Percentiles rank a stretch among this genome's conserved stretches.
Evolutionary conservation across 495 filamentous ascomycete genomes (phyloP).

Genomic region (Aspergillus panamensis): DNA sequence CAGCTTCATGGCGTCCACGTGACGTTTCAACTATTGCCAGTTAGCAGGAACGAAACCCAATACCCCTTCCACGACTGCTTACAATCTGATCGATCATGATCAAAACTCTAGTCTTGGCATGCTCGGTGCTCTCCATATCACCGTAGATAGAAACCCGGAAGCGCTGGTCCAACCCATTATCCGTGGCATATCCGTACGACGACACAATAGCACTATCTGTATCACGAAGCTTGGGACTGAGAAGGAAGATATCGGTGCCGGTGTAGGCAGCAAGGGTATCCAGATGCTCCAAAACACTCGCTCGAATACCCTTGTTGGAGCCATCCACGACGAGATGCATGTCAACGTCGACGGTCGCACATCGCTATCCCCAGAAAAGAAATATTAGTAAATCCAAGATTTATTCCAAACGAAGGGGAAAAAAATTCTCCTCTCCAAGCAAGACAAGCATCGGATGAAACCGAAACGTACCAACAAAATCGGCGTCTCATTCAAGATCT

Average conservation of each 20-base stretch:
- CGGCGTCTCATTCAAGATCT: constrained; percentile 80
- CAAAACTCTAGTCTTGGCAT: constrained; percentile 91
- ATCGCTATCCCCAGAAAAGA: constrained; percentile 56
- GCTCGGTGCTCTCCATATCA: constrained; percentile 90
- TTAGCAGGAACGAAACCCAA: constrained; percentile 27
- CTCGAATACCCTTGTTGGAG: constrained; percentile 58
- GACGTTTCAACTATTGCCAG: constrained; percentile 68
- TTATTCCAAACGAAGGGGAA: constrained; percentile 17
- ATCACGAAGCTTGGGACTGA: constrained; percentile 69
- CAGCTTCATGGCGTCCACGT: constrained; percentile 76
- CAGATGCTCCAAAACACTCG: constrained; percentile 75
- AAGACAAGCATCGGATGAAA: constrained; percentile 4
- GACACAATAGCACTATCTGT: constrained; percentile 50
- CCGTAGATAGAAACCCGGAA: constrained; percentile 92
- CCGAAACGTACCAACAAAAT: constrained; percentile 70
- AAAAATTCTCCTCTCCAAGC: constrained; percentile 1
- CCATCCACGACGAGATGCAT: constrained; percentile 78
- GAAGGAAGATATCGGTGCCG: constrained; percentile 92
- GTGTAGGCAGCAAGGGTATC: constrained; percentile 79
- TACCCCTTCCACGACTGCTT: constrained; percentile 33
- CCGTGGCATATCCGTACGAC: constrained; percentile 64
- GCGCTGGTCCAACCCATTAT: constrained; percentile 68
- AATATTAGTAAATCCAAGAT: not conserved
- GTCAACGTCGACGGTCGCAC: constrained; percentile 88
- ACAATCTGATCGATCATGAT: constrained; percentile 98